Evolutionary conservation across 1,284 basidiomycete species (phyloP).

Genomic region (Cryptococcus hybrid): DNA sequence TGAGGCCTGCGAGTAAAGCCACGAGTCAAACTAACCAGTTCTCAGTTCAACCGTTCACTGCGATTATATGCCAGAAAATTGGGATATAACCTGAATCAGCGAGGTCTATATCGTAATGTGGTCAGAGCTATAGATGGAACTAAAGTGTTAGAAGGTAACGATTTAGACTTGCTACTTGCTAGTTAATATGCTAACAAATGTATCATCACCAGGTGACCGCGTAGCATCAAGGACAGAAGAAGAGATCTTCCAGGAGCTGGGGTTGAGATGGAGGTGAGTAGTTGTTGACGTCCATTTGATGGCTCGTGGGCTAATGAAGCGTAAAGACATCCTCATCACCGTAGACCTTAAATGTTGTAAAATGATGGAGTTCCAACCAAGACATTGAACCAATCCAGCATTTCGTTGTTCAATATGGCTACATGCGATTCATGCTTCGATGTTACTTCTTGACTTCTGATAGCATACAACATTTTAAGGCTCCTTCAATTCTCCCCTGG

Average conservation of each 20-base stretch:
- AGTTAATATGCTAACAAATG: no score
- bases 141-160: no score
- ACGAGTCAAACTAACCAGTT: neutral
- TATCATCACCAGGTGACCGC: constrained; percentile 56
- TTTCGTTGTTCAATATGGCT: constrained; percentile 1
- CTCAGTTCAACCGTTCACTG: constrained; percentile 83
- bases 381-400: neutral
- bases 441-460: neutral
- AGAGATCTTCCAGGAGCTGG: constrained; percentile 75
- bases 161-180: no score
- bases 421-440: constrained; percentile 4
- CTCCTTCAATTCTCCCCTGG: constrained; percentile 27
- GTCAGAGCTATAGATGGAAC: constrained; percentile 51
- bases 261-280: constrained; percentile 46
- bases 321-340: constrained; percentile 29
- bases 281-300: neutral
- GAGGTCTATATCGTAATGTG: constrained; percentile 69
- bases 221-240: constrained; percentile 77
- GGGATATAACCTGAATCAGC: constrained; percentile 83
- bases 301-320: no score
- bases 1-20: no score
- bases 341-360: constrained; percentile 21
- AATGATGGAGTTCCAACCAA: neutral
- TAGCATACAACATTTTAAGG: constrained; percentile 7
- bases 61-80: constrained; percentile 75